A percentile compares a stretch with the other conserved stretches of the same genome.
These are phyloP conservation scores for Globisporangium sylvaticum DNA, from an alignment of 352 stramenopile genomes.

Conservation along the genomic window DNA sequence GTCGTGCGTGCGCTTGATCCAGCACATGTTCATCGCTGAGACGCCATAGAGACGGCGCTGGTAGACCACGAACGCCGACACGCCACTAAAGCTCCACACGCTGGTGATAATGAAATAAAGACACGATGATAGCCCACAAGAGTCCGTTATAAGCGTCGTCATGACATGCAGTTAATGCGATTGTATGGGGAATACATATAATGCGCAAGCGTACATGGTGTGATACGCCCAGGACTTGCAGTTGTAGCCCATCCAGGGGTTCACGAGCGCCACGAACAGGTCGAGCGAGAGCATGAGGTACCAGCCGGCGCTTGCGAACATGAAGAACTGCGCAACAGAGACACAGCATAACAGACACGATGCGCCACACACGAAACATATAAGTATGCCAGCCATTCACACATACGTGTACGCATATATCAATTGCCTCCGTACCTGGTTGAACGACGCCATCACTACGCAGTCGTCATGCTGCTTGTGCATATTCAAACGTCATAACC, in stretches of 20 bases:
- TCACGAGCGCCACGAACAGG: constrained; percentile 81
- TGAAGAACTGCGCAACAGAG: constrained; percentile 50
- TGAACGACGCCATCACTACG: constrained; percentile 53
- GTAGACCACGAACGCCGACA: constrained; percentile 57
- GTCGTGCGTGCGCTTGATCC: constrained; percentile 50
- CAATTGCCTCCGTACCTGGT: constrained; percentile 32
- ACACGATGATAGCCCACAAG: too few species aligned
- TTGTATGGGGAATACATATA: too few species aligned
- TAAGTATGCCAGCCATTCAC: background rate
- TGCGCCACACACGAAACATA: background rate
- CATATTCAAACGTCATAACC: background rate
- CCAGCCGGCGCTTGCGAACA: constrained; percentile 61
- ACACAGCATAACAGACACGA: background rate
- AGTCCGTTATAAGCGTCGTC: too few species aligned
- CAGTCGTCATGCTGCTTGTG: constrained; percentile 32
- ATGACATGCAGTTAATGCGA: too few species aligned
- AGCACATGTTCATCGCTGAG: constrained; percentile 75
- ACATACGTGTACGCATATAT: background rate
- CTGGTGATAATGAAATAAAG: too few species aligned
- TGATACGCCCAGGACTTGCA: constrained; percentile 86
- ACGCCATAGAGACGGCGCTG: constrained; percentile 58
- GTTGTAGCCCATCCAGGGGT: constrained; percentile 86
- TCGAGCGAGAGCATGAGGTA: constrained; percentile 85
- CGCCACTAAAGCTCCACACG: constrained; percentile 67
- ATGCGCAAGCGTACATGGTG: constrained; percentile 45